A percentile compares a stretch with the other conserved stretches of the same genome.
Evolutionary conservation across 441 rosid species (phyloP).

Genomic region (Hura crepitans): DNA sequence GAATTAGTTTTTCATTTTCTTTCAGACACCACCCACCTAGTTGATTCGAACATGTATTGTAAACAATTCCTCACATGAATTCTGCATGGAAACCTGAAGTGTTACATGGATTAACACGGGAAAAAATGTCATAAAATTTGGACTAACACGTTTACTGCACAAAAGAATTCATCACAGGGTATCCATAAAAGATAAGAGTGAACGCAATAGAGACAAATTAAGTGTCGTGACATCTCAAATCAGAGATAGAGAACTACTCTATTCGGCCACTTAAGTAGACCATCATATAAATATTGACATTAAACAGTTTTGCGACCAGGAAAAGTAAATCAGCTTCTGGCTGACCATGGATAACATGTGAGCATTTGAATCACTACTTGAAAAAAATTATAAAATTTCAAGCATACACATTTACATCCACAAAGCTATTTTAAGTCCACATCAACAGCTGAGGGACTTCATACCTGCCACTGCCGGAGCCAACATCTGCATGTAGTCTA

Average conservation of each 20-base stretch:
- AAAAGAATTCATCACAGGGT: not conserved
- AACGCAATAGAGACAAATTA: not conserved
- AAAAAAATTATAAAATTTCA: conserved; percentile 2
- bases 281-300: not conserved
- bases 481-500: conserved; percentile 27
- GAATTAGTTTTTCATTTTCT: conserved; percentile 10
- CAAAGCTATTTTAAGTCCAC: not conserved
- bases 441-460: conserved; percentile 7
- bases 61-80: not conserved
- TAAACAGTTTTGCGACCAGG: not conserved
- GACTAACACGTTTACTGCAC: not conserved
- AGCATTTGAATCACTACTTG: not conserved
- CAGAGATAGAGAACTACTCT: not conserved
- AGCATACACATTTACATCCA: not conserved
- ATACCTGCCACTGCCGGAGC: conserved; percentile 32
- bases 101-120: not conserved
- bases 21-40: conserved; percentile 11
- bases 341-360: not conserved
- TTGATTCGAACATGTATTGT: not conserved
- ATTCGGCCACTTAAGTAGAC: conserved; percentile 1
- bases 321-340: conserved; percentile 6
- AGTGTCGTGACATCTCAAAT: no score
- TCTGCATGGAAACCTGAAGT: conserved; percentile 5
- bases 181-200: not conserved
- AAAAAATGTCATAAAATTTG: not conserved